phyloP scores from a whole-genome alignment of 2,329 filamentous ascomycete genomes.

The Tolypocladium ophioglossoides region DNA sequence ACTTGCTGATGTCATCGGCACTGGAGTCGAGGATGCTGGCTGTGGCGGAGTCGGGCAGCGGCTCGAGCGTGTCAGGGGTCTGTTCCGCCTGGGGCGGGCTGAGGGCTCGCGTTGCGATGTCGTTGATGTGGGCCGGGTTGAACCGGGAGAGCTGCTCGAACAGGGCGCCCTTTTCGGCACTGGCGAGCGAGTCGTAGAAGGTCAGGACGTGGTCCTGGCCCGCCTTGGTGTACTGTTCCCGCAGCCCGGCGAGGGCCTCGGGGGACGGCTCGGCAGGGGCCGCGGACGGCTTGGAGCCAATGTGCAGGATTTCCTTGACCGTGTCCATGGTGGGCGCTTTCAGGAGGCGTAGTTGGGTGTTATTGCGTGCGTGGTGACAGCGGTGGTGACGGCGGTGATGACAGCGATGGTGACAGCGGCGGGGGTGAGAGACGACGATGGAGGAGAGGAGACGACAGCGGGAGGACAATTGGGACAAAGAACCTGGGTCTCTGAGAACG shows the following conservation, averaged over 20 bases:
- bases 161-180: slow-evolving; percentile 63
- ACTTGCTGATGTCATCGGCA: slow-evolving; percentile 64
- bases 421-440: neutral
- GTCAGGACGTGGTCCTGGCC: slow-evolving; percentile 73
- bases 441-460: neutral
- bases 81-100: slow-evolving; percentile 60
- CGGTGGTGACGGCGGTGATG: no score
- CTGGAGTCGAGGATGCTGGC: slow-evolving; percentile 89
- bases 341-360: slow-evolving; percentile 9
- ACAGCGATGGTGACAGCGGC: neutral
- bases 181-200: slow-evolving; percentile 69
- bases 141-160: slow-evolving; percentile 75
- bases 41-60: slow-evolving; percentile 74
- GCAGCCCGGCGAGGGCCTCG: slow-evolving; percentile 58
- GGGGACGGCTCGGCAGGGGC: slow-evolving; percentile 44
- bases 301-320: slow-evolving; percentile 31
- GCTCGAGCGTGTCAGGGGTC: slow-evolving; percentile 56
- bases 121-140: slow-evolving; percentile 79
- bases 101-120: slow-evolving; percentile 71
- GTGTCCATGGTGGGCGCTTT: slow-evolving; percentile 25
- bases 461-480: neutral
- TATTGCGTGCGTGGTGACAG: neutral
- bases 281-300: slow-evolving; percentile 19
- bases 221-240: slow-evolving; percentile 62
- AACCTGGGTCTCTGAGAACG: neutral